Percentiles rank a stretch among this genome's conserved stretches.
Evolutionary conservation across 2,329 filamentous ascomycete genomes (phyloP).

Genomic region (Mollisiaceae sp.): DNA sequence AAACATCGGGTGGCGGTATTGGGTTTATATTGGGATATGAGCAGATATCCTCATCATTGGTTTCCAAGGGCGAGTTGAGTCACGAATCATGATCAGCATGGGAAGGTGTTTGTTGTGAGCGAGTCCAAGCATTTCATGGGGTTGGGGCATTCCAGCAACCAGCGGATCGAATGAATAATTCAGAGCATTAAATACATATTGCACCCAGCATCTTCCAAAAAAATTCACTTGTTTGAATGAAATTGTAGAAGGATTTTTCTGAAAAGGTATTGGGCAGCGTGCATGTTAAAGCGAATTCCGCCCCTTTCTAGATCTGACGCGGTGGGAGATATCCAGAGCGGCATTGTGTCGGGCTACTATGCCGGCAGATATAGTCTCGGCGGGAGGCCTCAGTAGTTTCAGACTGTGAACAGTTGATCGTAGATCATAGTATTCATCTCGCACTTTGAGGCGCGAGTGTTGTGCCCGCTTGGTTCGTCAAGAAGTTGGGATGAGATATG

Average conservation of each 20-base stretch:
- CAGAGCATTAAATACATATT: background rate
- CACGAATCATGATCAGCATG: constrained; percentile 1
- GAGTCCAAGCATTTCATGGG: constrained; percentile 1
- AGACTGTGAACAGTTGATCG: constrained; percentile 18
- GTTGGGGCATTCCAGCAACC: background rate
- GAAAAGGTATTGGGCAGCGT: background rate
- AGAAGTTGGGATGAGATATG: background rate
- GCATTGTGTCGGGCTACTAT: background rate
- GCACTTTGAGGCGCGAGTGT: constrained; percentile 38
- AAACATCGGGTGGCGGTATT: background rate
- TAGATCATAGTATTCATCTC: constrained; percentile 36
- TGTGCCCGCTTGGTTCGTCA: constrained; percentile 26
- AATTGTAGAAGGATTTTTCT: background rate
- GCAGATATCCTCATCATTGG: background rate
- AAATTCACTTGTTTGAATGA: background rate
- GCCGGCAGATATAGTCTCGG: background rate
- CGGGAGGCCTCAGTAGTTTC: no score
- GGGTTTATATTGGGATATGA: background rate
- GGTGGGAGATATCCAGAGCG: background rate
- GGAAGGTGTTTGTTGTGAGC: constrained; percentile 1
- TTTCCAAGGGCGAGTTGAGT: background rate
- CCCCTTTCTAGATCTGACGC: background rate
- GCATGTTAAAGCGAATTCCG: background rate
- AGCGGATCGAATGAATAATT: background rate
- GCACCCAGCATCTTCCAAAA: background rate